Conservation (phyloP, 805 yeast species). For the Pichia rugopelliculosa region DNA sequence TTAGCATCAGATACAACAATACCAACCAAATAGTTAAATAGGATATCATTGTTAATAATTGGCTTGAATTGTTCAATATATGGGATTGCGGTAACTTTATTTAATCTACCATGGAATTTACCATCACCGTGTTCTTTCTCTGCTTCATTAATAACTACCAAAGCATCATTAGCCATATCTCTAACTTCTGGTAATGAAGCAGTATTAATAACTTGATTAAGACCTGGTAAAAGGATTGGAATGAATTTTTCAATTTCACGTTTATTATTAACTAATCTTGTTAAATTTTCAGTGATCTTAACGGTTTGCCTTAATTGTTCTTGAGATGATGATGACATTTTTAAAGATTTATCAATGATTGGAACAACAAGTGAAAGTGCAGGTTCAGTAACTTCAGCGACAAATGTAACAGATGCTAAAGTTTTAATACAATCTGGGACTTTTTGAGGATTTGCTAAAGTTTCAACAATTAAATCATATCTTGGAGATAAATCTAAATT, state of each 20-base stretch:
- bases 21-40: constrained; percentile 42
- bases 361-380: constrained; percentile 88
- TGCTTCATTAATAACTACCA: constrained; percentile 74
- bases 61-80: constrained; percentile 30
- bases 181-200: constrained; percentile 97
- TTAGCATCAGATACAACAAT: constrained; percentile 57
- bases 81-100: constrained; percentile 43
- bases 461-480: constrained; percentile 74
- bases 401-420: constrained; percentile 89
- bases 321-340: constrained; percentile 82
- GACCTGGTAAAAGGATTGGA: constrained; percentile 86
- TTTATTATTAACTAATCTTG: constrained; percentile 89
- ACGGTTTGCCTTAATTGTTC: constrained; percentile 96
- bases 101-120: constrained; percentile 68
- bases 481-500: constrained; percentile 88
- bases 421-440: constrained; percentile 86
- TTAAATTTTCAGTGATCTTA: constrained; percentile 89
- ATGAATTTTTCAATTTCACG: constrained; percentile 83
- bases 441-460: constrained; percentile 83
- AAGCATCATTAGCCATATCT: constrained; percentile 83
- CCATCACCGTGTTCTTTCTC: constrained; percentile 62
- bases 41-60: constrained; percentile 30
- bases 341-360: constrained; percentile 80
- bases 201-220: constrained; percentile 76
- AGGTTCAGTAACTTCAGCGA: constrained; percentile 97